These are phyloP conservation scores for Nematodospora anomalae DNA, from an alignment of 1,139 yeast species.

Conservation along the genomic window DNA sequence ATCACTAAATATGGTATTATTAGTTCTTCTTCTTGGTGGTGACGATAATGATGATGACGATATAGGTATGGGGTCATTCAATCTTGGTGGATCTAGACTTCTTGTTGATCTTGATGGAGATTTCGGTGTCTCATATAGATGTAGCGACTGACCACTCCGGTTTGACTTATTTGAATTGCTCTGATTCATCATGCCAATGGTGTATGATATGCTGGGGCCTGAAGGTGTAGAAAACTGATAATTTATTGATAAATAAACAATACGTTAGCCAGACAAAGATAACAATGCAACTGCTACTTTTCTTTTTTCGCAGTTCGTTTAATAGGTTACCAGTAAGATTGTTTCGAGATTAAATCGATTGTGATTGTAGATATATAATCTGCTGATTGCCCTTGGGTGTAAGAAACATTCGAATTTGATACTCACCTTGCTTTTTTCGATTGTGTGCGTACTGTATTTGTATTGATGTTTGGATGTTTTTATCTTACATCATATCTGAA, in stretches of 20 bases:
- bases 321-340: neutral
- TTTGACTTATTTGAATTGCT: slow-evolving; percentile 1
- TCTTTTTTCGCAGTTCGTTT: neutral
- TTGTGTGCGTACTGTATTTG: neutral
- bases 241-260: neutral
- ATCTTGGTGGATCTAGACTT: slow-evolving; percentile 33
- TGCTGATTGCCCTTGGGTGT: neutral
- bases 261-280: neutral
- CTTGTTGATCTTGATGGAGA: slow-evolving; percentile 45
- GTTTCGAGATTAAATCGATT: too few species aligned
- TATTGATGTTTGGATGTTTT: neutral
- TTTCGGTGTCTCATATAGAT: slow-evolving; percentile 35
- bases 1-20: slow-evolving; percentile 62
- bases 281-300: neutral
- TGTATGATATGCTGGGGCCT: neutral
- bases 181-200: neutral
- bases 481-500: too few species aligned
- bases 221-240: neutral
- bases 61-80: slow-evolving; percentile 24
- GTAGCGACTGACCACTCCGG: slow-evolving; percentile 1
- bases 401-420: neutral
- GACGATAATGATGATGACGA: slow-evolving; percentile 41
- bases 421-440: neutral
- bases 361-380: too few species aligned
- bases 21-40: slow-evolving; percentile 42